Percentiles rank a stretch among this genome's conserved stretches.
Conservation (phyloP, 2,329 filamentous ascomycete species). For the Lecanosticta acicola region DNA sequence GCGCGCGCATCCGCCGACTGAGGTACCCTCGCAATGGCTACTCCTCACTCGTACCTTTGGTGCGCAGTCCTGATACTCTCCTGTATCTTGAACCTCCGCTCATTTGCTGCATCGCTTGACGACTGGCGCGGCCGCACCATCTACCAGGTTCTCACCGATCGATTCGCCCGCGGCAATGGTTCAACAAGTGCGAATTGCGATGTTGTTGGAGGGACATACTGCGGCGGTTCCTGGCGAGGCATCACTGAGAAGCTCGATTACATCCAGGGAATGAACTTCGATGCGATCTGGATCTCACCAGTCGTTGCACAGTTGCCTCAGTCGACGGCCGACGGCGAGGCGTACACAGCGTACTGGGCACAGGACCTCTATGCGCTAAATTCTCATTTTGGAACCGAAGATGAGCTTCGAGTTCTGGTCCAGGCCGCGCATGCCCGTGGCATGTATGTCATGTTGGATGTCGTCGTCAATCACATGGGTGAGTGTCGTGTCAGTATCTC, state of each 20-base stretch:
- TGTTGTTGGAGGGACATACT: slow-evolving; percentile 28
- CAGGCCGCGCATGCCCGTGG: slow-evolving; percentile 49
- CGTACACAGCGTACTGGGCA: slow-evolving; percentile 51
- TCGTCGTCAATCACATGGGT: slow-evolving; percentile 52
- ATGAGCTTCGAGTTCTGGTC: slow-evolving; percentile 55
- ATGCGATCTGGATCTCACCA: slow-evolving; percentile 47
- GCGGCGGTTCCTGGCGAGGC: slow-evolving; percentile 39
- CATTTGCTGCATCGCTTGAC: slow-evolving; percentile 29
- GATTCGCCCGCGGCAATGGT: slow-evolving; percentile 30
- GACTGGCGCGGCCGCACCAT: slow-evolving; percentile 37
- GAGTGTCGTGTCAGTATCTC: no score
- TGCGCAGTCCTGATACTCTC: not conserved
- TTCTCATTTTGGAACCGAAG: slow-evolving; percentile 52
- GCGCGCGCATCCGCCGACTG: not conserved
- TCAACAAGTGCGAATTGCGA: slow-evolving; percentile 25
- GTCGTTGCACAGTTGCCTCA: slow-evolving; percentile 39
- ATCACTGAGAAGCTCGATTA: slow-evolving; percentile 40
- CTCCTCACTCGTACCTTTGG: not conserved
- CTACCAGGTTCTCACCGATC: slow-evolving; percentile 39
- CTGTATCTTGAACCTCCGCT: not conserved
- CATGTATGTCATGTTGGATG: slow-evolving; percentile 58
- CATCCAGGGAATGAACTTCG: slow-evolving; percentile 40
- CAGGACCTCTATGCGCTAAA: slow-evolving; percentile 52
- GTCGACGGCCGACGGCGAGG: slow-evolving; percentile 38
- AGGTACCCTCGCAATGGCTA: slow-evolving; percentile 6